A percentile compares a stretch with the other conserved stretches of the same genome.
Conservation (phyloP, 208 protist species). For the Trypanosoma cruzi region DNA sequence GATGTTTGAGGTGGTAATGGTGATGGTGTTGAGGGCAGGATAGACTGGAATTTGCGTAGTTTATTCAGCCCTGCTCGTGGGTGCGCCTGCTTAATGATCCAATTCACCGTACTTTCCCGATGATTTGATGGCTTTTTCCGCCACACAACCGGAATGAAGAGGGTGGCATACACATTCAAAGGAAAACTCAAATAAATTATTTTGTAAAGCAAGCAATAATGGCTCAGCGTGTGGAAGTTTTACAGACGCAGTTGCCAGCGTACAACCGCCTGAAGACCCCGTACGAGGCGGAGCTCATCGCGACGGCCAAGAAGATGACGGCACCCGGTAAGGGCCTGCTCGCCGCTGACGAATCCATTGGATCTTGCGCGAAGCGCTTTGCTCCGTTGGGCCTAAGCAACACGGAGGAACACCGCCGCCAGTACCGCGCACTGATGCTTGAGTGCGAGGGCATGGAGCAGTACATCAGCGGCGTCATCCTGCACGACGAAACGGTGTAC, state of each 20-base stretch:
- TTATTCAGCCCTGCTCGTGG: too few relatives aligned
- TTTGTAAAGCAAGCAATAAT: not conserved
- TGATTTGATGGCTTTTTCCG: too few relatives aligned
- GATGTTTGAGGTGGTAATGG: too few relatives aligned
- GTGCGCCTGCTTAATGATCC: too few relatives aligned
- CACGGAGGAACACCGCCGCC: slow-evolving; percentile 92
- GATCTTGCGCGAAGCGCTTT: slow-evolving; percentile 96
- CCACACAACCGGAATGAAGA: too few relatives aligned
- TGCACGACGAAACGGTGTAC: slow-evolving; percentile 96
- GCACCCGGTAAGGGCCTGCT: slow-evolving; percentile 95
- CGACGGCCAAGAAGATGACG: slow-evolving; percentile 68
- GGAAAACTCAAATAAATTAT: slow-evolving; percentile 6
- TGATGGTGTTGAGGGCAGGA: too few relatives aligned
- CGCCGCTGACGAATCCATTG: slow-evolving; percentile 96
- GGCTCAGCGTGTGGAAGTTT: slow-evolving; percentile 64
- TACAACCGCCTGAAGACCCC: slow-evolving; percentile 83
- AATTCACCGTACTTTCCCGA: too few relatives aligned
- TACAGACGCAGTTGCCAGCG: slow-evolving; percentile 76
- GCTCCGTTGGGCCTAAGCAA: slow-evolving; percentile 94
- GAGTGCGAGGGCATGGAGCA: slow-evolving; percentile 78
- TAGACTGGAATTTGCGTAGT: too few relatives aligned
- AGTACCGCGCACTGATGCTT: slow-evolving; percentile 94
- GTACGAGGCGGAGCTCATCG: slow-evolving; percentile 74
- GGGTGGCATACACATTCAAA: not conserved
- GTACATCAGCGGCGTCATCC: slow-evolving; percentile 96